A percentile compares a stretch with the other conserved stretches of the same genome.
Conservation (phyloP, 2,329 filamentous ascomycete species). For the Penicillium sp. region DNA sequence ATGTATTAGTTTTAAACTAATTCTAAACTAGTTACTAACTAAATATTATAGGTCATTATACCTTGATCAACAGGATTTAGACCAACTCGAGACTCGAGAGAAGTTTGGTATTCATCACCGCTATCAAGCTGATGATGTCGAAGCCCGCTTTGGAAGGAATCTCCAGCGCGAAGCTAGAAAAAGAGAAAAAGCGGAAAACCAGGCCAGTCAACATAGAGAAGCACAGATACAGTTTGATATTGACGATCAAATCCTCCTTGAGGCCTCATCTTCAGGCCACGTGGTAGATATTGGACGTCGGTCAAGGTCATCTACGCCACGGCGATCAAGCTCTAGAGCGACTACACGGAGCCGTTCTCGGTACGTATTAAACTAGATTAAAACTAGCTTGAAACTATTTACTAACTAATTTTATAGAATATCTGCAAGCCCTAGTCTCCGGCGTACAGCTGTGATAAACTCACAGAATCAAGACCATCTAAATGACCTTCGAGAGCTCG, state of each 20-base stretch:
- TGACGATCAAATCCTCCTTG: neutral
- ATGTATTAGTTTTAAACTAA: neutral
- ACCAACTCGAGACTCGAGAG: neutral
- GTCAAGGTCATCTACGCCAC: neutral
- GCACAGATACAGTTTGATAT: neutral
- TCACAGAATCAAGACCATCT: neutral
- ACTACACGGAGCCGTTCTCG: neutral
- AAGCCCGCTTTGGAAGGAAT: neutral
- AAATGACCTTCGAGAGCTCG: neutral
- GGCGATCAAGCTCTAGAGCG: neutral
- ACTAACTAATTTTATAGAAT: neutral
- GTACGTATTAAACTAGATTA: neutral
- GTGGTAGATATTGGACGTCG: neutral
- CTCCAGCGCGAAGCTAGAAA: neutral
- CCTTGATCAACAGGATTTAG: neutral
- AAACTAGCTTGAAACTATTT: neutral
- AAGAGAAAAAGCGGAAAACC: neutral
- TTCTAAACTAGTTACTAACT: neutral
- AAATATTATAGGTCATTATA: neutral
- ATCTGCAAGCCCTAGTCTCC: neutral
- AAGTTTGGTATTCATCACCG: neutral
- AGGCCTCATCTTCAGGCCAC: neutral
- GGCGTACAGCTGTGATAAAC: neutral
- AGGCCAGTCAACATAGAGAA: neutral
- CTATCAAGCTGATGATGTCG: neutral